A percentile compares a stretch with the other conserved stretches of the same genome.
Conservation (phyloP, 2,329 filamentous ascomycete genomes). For the Penicillium sclerotigenum region DNA sequence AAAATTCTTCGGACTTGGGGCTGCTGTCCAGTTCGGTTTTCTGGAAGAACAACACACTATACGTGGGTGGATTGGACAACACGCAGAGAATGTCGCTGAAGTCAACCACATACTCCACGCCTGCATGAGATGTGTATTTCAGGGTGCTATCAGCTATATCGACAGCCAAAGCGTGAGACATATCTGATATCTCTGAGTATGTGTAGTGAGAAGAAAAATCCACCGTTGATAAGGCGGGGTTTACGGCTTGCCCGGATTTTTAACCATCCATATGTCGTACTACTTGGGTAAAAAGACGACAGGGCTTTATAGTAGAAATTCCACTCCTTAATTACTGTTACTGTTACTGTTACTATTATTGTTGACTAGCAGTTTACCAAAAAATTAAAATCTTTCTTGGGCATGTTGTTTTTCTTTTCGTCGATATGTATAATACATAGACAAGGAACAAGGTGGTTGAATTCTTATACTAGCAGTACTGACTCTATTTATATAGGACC, state of each 20-base stretch:
- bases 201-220: neutral
- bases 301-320: neutral
- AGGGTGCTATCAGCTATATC: conserved; percentile 13
- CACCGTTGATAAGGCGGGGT: neutral
- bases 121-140: conserved; percentile 17
- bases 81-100: conserved; percentile 28
- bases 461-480: too few species aligned
- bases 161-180: neutral
- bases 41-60: conserved; percentile 26
- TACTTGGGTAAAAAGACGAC: neutral
- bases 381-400: neutral
- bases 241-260: neutral
- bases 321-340: too few species aligned
- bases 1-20: neutral
- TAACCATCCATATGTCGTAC: neutral
- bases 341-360: too few species aligned
- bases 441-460: too few species aligned
- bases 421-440: neutral
- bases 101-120: conserved; percentile 15
- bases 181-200: neutral
- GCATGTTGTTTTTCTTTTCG: too few species aligned
- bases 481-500: neutral
- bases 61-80: conserved; percentile 10
- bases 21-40: neutral
- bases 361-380: neutral